A percentile compares a stretch with the other conserved stretches of the same genome.
Evolutionary conservation across 2,329 filamentous ascomycete species (phyloP).

Genomic region (Colletotrichum sp.): DNA sequence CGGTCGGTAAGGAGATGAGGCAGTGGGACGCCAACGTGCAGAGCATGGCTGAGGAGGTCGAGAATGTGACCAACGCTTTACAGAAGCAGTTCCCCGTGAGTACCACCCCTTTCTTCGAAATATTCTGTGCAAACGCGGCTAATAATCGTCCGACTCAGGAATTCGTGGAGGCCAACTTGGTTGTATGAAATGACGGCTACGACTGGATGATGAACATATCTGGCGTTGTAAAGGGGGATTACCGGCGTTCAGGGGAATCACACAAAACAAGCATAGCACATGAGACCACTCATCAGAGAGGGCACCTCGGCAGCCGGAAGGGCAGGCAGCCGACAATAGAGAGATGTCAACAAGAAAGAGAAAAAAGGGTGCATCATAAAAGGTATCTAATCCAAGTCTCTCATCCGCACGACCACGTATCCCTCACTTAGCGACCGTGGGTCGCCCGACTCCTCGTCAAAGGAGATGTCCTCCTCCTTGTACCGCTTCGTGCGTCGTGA

Average conservation of each 20-base stretch:
- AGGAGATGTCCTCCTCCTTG: constrained; percentile 42
- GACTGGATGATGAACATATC: not conserved
- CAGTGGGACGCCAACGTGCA: constrained; percentile 92
- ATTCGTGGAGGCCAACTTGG: constrained; percentile 61
- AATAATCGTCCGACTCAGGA: constrained; percentile 40
- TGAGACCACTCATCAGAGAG: not conserved
- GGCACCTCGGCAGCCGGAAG: not conserved
- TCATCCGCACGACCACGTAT: constrained; percentile 59
- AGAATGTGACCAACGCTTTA: constrained; percentile 82
- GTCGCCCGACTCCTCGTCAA: constrained; percentile 57
- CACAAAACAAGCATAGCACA: constrained; percentile 13
- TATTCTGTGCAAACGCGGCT: constrained; percentile 12
- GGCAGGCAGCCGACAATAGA: not conserved
- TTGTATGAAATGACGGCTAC: constrained; percentile 34
- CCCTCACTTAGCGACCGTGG: constrained; percentile 53
- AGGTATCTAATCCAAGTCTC: constrained; percentile 52
- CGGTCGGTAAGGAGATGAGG: constrained; percentile 74
- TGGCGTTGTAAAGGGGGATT: not conserved
- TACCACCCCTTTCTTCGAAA: constrained; percentile 21
- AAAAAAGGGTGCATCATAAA: constrained; percentile 1
- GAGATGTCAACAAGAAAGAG: not conserved
- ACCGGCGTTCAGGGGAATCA: constrained; percentile 15
- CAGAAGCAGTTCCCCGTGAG: constrained; percentile 78
- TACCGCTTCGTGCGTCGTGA: constrained; percentile 29
- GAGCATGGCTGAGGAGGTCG: constrained; percentile 85